phyloP scores from a whole-genome alignment of 352 stramenopile species.

The Globisporangium solare region DNA sequence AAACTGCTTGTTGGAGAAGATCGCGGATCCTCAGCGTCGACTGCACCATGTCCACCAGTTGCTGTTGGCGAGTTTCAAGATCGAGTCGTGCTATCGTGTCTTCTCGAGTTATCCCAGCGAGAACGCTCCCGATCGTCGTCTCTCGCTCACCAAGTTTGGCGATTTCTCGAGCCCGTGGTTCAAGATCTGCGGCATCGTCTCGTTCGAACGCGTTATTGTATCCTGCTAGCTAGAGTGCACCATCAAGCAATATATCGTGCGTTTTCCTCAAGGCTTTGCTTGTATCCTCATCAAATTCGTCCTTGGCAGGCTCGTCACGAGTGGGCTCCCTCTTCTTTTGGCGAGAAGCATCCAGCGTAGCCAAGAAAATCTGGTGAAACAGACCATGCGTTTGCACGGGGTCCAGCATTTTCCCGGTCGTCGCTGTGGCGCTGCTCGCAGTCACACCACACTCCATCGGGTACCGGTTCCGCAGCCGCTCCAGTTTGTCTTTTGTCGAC shows the following conservation, averaged over 20 bases:
- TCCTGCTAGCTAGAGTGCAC: not conserved
- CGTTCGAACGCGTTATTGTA: not conserved
- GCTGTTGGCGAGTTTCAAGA: not conserved
- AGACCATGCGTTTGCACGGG: slow-evolving; percentile 4
- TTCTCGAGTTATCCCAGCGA: slow-evolving; percentile 16
- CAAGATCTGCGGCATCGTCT: not conserved
- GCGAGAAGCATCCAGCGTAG: slow-evolving; percentile 1
- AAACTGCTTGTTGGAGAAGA: not conserved
- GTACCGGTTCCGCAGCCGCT: slow-evolving; percentile 20
- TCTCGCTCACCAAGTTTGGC: slow-evolving; percentile 25
- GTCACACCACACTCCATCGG: not conserved
- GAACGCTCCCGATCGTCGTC: slow-evolving; percentile 27
- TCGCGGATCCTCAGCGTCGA: slow-evolving; percentile 5
- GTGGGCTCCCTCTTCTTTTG: not conserved
- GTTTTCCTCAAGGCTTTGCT: not conserved
- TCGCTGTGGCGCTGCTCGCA: not conserved
- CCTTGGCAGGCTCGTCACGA: not conserved
- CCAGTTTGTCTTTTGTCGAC: slow-evolving; percentile 24
- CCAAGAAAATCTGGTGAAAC: not conserved
- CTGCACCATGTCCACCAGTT: slow-evolving; percentile 8
- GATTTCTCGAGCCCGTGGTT: slow-evolving; percentile 17
- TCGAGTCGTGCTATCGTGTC: not conserved
- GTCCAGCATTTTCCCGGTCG: slow-evolving; percentile 1
- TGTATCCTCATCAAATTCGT: not conserved
- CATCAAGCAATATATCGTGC: slow-evolving; percentile 1